phyloP scores from a whole-genome alignment of 1,284 basidiomycete genomes.

The Leccinum subfulvum region DNA sequence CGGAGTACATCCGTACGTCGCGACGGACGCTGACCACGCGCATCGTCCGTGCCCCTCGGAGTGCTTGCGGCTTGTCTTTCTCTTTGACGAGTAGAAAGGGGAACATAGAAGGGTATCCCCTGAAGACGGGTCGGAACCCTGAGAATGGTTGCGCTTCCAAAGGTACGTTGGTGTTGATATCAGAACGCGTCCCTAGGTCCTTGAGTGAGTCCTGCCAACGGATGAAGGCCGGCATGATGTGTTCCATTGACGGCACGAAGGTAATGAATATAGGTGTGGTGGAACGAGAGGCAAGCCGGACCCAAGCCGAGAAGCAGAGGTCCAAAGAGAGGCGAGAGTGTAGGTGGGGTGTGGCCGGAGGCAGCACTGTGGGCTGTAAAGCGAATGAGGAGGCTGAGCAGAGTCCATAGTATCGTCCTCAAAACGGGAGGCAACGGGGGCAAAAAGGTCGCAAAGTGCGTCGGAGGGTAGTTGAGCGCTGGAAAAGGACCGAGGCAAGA shows the following conservation, averaged over 20 bases:
- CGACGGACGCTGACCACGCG: constrained; percentile 71
- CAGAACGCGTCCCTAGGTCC: constrained; percentile 24
- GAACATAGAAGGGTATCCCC: constrained; percentile 75
- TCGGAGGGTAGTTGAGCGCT: constrained; percentile 64
- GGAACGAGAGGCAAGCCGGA: constrained; percentile 63
- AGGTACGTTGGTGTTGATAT: constrained; percentile 35
- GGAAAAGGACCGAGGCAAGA: constrained; percentile 13
- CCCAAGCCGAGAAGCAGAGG: constrained; percentile 81
- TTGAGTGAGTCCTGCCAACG: constrained; percentile 69
- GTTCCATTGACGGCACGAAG: constrained; percentile 82
- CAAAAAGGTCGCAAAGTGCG: constrained; percentile 66
- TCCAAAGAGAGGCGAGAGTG: constrained; percentile 81
- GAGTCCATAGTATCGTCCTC: constrained; percentile 58
- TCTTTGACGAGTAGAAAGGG: constrained; percentile 38
- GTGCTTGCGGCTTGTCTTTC: constrained; percentile 52
- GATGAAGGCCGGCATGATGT: constrained; percentile 82
- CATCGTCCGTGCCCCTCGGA: constrained; percentile 71
- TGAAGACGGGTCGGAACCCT: constrained; percentile 79
- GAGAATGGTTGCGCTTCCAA: constrained; percentile 51
- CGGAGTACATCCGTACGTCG: constrained; percentile 81
- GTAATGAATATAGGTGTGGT: constrained; percentile 77
- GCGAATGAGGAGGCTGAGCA: constrained; percentile 74
- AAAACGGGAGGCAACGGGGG: constrained; percentile 52
- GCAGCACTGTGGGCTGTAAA: constrained; percentile 77
- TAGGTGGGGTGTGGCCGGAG: constrained; percentile 82